phyloP scores from a whole-genome alignment of 345 rosid species.

The Arabis hirsuta region DNA sequence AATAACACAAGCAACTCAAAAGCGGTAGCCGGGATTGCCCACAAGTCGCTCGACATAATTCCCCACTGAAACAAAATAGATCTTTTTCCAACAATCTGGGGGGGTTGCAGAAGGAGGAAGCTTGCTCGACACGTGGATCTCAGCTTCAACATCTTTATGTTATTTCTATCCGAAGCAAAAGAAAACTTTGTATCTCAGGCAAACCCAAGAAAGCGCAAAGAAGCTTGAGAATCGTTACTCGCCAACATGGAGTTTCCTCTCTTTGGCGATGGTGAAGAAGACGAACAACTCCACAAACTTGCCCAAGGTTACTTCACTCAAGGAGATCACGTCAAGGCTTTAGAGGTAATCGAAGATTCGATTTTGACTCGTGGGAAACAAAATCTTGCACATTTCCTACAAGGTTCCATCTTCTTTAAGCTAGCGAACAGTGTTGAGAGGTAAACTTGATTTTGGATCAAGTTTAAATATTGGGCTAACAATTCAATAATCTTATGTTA shows the following conservation, averaged over 20 bases:
- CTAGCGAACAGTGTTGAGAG: too few species aligned
- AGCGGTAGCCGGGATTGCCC: not conserved
- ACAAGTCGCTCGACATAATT: constrained; percentile 7
- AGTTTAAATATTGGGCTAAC: too few species aligned
- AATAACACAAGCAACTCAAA: too few species aligned
- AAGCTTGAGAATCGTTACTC: not conserved
- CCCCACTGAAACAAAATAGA: not conserved
- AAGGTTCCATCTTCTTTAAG: too few species aligned
- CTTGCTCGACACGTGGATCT: constrained; percentile 3
- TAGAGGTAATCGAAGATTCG: constrained; percentile 26
- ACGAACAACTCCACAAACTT: not conserved
- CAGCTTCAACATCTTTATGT: constrained; percentile 17
- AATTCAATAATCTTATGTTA: too few species aligned
- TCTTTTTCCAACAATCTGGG: not conserved
- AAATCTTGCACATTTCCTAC: too few species aligned
- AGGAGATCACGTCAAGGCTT: constrained; percentile 30
- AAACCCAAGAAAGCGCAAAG: not conserved
- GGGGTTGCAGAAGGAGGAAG: not conserved
- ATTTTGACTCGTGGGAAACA: not conserved
- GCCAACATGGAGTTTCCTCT: not conserved
- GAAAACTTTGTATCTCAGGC: too few species aligned
- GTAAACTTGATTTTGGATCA: too few species aligned
- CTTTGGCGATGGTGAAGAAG: not conserved
- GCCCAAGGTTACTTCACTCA: not conserved
- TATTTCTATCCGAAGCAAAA: not conserved